Evolutionary conservation across 2,329 filamentous ascomycete species (phyloP), one percentile per base, ranked within the genome.

Genomic region (Epichloe scottii): DNA sequence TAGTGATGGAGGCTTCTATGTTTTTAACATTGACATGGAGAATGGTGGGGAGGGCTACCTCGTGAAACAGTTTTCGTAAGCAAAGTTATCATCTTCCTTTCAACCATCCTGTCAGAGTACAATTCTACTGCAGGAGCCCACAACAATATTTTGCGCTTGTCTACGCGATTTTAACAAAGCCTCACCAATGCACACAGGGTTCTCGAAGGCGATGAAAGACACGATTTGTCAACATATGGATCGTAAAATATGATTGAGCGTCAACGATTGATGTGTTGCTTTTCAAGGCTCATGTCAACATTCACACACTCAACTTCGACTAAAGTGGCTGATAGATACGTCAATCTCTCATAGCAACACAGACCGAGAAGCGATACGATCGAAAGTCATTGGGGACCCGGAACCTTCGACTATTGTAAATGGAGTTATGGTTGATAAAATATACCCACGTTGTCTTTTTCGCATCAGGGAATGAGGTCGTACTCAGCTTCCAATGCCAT

Each of bases 21-120:
- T 97, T 33, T 98, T 91, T 68, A 91, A 88, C 57, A 89, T 98
- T 50, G 90, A 98, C 65, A 80, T 98, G 73, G 90, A 95, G 59
- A 87, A 87, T 55, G 93, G 93, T 17, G 93, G 93, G 23, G 93
- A 98, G 69, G 93, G 93, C 0, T 87, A 86, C 46, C 69, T 98
- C 59, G 83, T 90, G 49, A 94, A 94, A 66, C 88, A 95, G 64
- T 95, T 89, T 66, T 94, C 89, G 89, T 95, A 73, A 76, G 89
- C 33, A 11, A 42, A 42, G 15, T 17, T 8, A 5, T 74, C 38
- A 12, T 41, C 6, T 10, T n/a, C 14, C 35, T 8, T 33, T 39
- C 48, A 15, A 33, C n/a, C 26, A 26, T 21, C 41, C 5, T 10
- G 3, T 46, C 38, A 41, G 5, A 23, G 4, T 39, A 7, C 42